phyloP scores from a whole-genome alignment of 441 rosid genomes.

The Cnidoscolus chayamansa region DNA sequence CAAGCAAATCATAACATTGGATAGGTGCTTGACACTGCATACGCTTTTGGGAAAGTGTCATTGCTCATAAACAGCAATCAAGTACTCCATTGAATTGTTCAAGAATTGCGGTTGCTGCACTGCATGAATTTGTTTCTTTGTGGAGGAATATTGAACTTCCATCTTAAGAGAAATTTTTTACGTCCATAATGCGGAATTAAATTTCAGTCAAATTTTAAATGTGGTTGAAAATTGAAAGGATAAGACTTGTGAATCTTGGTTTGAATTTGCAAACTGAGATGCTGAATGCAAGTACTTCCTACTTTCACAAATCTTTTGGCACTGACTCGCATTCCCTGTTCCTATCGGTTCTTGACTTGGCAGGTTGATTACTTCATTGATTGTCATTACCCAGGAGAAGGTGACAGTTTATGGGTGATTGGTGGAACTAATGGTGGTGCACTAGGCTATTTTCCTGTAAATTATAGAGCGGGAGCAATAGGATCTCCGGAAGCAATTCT shows the following conservation, averaged over 20 bases:
- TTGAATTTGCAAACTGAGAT: background rate
- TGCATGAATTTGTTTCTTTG: background rate
- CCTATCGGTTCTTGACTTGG: slow-evolving; percentile 1
- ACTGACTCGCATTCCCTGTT: background rate
- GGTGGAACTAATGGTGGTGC: slow-evolving; percentile 81
- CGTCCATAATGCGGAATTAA: background rate
- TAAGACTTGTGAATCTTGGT: background rate
- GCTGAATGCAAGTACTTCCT: background rate
- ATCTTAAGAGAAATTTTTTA: background rate
- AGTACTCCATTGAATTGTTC: background rate
- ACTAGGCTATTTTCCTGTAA: slow-evolving; percentile 80
- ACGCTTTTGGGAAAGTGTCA: no score
- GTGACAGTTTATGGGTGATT: slow-evolving; percentile 73
- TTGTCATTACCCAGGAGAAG: slow-evolving; percentile 62
- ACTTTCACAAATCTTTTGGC: background rate
- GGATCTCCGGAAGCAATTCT: slow-evolving; percentile 74
- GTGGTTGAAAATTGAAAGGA: background rate
- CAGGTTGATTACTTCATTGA: slow-evolving; percentile 96
- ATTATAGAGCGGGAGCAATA: slow-evolving; percentile 42
- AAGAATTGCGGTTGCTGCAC: background rate
- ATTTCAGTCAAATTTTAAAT: background rate
- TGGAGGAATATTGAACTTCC: background rate
- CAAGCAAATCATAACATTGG: no score
- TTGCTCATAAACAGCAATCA: background rate
- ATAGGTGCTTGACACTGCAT: no score